Evolutionary conservation across 2,329 filamentous ascomycete species (phyloP).

Genomic region (Dothistroma septosporum): DNA sequence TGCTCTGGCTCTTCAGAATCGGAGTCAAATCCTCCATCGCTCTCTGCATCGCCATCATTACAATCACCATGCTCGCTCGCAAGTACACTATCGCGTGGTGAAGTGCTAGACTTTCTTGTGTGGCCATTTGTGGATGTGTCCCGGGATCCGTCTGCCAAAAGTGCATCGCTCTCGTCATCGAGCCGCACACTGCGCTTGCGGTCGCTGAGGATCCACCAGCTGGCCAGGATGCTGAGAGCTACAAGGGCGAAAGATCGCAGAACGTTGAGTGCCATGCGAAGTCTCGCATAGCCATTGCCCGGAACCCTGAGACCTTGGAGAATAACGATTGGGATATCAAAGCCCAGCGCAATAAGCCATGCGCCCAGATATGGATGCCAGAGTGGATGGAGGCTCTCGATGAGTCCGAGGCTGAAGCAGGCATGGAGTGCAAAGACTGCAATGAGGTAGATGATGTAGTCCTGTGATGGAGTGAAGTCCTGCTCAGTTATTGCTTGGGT

Average conservation of each 20-base stretch:
- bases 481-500: conserved; percentile 17
- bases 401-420: conserved; percentile 24
- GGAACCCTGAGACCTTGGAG: conserved; percentile 14
- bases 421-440: conserved; percentile 19
- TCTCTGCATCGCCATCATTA: conserved; percentile 15
- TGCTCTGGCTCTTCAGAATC: conserved; percentile 55
- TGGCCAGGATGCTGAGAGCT: conserved; percentile 12
- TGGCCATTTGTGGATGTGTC: conserved; percentile 15
- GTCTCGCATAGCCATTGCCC: conserved; percentile 12
- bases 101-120: background rate
- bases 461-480: conserved; percentile 19
- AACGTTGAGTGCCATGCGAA: conserved; percentile 16
- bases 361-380: conserved; percentile 32
- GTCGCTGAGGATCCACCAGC: conserved; percentile 17
- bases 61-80: conserved; percentile 5
- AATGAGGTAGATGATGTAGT: conserved; percentile 25
- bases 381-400: conserved; percentile 23
- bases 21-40: conserved; percentile 22
- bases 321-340: conserved; percentile 25
- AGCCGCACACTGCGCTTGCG: conserved; percentile 14
- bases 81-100: conserved; percentile 10
- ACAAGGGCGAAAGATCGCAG: conserved; percentile 17
- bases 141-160: conserved; percentile 14
- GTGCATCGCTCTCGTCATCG: conserved; percentile 25
- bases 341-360: conserved; percentile 22